phyloP scores from a whole-genome alignment of 2,329 filamentous ascomycete species.

The Paramyrothecium sp. region DNA sequence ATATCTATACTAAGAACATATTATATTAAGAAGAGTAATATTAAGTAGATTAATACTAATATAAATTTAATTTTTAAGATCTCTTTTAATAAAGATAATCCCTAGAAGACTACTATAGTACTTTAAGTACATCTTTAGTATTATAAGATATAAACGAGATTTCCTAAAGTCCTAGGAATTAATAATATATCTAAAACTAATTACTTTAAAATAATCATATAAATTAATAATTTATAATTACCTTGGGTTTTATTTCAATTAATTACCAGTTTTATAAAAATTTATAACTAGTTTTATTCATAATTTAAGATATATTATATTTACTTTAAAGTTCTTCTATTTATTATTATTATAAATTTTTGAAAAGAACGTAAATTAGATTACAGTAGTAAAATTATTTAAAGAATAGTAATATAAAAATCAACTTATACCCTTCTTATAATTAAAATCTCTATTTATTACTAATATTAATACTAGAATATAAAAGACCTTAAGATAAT shows the following conservation, averaged over 20 bases:
- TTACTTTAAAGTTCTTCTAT: neutral
- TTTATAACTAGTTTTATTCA: neutral
- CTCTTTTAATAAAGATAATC: neutral
- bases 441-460: too few species aligned
- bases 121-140: neutral
- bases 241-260: constrained; percentile 3
- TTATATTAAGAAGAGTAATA: constrained; percentile 1
- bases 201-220: neutral
- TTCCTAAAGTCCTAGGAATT: neutral
- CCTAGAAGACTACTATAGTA: neutral
- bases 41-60: neutral
- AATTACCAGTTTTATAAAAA: constrained; percentile 1
- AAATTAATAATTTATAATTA: neutral
- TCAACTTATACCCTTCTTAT: too few species aligned
- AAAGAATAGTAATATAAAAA: too few species aligned
- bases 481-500: too few species aligned
- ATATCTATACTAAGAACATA: neutral
- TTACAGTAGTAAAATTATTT: too few species aligned
- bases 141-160: neutral
- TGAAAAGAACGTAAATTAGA: too few species aligned
- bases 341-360: too few species aligned
- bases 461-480: too few species aligned
- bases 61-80: neutral
- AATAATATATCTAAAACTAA: neutral
- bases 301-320: neutral